These are phyloP conservation scores for Ceratocystis smalleyi DNA, from an alignment of 2,329 filamentous ascomycete genomes.

Conservation along the genomic window DNA sequence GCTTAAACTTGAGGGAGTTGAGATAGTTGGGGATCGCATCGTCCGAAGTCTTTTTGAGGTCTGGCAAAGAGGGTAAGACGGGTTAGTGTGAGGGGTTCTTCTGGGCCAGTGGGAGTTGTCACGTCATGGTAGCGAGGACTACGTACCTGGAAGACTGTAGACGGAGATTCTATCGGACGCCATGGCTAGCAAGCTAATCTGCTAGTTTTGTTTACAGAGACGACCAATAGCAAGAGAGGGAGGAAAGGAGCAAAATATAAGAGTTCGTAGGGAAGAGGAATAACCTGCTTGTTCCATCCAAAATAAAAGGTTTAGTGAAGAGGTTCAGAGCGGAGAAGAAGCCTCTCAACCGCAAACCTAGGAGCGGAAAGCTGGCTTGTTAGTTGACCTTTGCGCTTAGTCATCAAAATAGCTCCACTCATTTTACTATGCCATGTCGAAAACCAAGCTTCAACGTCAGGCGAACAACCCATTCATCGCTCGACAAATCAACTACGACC, in stretches of 20 bases:
- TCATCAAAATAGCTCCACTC: background rate
- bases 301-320: background rate
- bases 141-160: slow-evolving; percentile 48
- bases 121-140: background rate
- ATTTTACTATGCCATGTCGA: background rate
- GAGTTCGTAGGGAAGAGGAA: background rate
- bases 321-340: background rate
- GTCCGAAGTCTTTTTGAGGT: slow-evolving; percentile 92
- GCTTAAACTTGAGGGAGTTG: slow-evolving; percentile 68
- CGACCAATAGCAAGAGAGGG: background rate
- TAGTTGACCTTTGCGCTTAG: slow-evolving; percentile 12
- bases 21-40: slow-evolving; percentile 91
- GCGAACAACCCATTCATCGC: background rate
- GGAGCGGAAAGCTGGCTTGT: slow-evolving; percentile 16
- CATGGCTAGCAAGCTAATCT: background rate
- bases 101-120: background rate
- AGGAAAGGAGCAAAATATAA: background rate
- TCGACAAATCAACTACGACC: background rate
- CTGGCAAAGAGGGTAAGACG: slow-evolving; percentile 30
- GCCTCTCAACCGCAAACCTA: too few species aligned
- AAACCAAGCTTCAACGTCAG: slow-evolving; percentile 3
- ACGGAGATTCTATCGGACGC: slow-evolving; percentile 43
- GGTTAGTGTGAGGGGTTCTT: slow-evolving; percentile 3
- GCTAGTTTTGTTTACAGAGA: background rate
- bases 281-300: background rate